phyloP scores from a whole-genome alignment of 1,284 basidiomycete genomes.

The Ceratobasidium sp. region DNA sequence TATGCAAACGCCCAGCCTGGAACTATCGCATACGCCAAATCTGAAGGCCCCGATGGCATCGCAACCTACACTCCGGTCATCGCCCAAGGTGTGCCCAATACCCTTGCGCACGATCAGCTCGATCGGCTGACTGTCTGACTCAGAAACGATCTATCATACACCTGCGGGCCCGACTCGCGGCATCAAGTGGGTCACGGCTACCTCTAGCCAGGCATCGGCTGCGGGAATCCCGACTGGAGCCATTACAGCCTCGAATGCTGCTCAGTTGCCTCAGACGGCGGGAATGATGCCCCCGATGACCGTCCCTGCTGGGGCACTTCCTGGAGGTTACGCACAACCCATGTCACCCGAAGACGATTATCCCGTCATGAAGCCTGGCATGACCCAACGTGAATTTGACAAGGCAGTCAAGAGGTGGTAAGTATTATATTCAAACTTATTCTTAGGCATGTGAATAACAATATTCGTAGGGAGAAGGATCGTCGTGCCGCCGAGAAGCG shows the following conservation, averaged over 20 bases:
- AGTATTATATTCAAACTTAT: neutral
- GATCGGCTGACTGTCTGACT: conserved; percentile 12
- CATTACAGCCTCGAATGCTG: conserved; percentile 26
- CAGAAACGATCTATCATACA: conserved; percentile 34
- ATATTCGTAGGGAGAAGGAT: conserved; percentile 15
- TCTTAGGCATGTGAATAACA: neutral
- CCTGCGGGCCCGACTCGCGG: conserved; percentile 29
- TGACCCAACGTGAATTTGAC: conserved; percentile 13
- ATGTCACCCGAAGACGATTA: conserved; percentile 33
- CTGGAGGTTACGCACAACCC: conserved; percentile 10
- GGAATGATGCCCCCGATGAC: conserved; percentile 32
- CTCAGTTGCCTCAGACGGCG: conserved; percentile 14
- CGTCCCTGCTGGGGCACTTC: neutral
- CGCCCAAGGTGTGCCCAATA: conserved; percentile 11
- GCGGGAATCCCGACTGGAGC: conserved; percentile 30
- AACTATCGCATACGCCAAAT: conserved; percentile 34
- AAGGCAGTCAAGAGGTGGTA: conserved; percentile 28
- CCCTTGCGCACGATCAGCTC: neutral
- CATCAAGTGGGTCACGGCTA: conserved; percentile 34
- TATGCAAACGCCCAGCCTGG: conserved; percentile 32
- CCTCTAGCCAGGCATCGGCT: conserved; percentile 31
- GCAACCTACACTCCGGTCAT: conserved; percentile 35
- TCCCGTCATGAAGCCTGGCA: conserved; percentile 26
- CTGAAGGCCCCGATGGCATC: conserved; percentile 36
- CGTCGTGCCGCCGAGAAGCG: conserved; percentile 34